Percentiles rank a stretch among this genome's conserved stretches.
Conservation (phyloP, 305 asterid species). For the Vinca major region DNA sequence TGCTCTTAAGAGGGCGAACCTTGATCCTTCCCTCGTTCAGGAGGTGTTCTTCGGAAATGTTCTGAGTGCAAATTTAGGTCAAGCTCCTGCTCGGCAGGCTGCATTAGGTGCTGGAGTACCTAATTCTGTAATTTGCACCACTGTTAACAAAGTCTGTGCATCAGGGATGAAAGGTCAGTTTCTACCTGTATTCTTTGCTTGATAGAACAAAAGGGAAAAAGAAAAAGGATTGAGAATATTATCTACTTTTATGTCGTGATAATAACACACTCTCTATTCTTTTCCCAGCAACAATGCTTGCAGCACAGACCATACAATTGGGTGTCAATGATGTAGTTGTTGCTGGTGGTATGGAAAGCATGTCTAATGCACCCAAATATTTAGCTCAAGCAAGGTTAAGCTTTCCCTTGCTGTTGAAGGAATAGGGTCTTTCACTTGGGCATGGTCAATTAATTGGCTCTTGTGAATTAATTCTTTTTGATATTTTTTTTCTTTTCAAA, state of each 20-base stretch:
- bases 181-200: not conserved
- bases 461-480: not conserved
- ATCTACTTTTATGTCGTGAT: not conserved
- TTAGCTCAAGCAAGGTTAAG: slow-evolving; percentile 60
- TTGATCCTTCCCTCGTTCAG: slow-evolving; percentile 74
- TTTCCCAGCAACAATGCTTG: slow-evolving; percentile 71
- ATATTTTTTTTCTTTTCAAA: not conserved
- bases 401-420: slow-evolving; percentile 11
- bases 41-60: slow-evolving; percentile 96
- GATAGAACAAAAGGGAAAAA: not conserved
- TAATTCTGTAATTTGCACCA: slow-evolving; percentile 71
- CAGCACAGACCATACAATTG: slow-evolving; percentile 66
- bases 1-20: slow-evolving; percentile 81
- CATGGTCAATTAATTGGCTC: not conserved
- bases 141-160: slow-evolving; percentile 87
- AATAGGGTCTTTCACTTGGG: not conserved
- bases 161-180: slow-evolving; percentile 89
- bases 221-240: not conserved
- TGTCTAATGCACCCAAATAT: slow-evolving; percentile 94
- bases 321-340: slow-evolving; percentile 80
- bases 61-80: slow-evolving; percentile 93
- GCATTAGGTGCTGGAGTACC: slow-evolving; percentile 94
- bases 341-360: slow-evolving; percentile 98
- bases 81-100: slow-evolving; percentile 99
- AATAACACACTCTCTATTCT: slow-evolving; percentile 11